A percentile compares a stretch with the other conserved stretches of the same genome.
Evolutionary conservation across 768 basidiomycete species (phyloP).

Genomic region (Naganishia antarctica): DNA sequence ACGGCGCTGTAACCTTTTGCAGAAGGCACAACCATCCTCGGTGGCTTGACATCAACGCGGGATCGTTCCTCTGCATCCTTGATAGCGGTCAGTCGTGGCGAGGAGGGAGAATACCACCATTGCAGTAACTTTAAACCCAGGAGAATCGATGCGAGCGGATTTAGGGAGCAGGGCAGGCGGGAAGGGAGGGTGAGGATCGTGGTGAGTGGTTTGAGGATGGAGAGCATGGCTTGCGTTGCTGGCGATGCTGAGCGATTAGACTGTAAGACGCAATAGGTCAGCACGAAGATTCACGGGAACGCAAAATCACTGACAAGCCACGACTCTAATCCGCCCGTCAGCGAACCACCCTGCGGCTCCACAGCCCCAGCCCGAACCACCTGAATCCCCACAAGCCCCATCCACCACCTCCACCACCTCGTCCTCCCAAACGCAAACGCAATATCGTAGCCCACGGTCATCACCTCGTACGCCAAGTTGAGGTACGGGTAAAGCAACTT

Average conservation of each 20-base stretch:
- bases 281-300: no score
- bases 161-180: conserved; percentile 32
- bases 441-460: conserved; percentile 76
- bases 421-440: conserved; percentile 85
- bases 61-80: conserved; percentile 1
- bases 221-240: neutral
- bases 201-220: neutral
- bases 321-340: neutral
- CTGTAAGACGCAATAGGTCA: neutral
- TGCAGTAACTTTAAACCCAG: conserved; percentile 95
- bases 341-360: conserved; percentile 50
- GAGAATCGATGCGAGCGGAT: conserved; percentile 70
- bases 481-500: conserved; percentile 75
- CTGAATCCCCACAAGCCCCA: conserved; percentile 76
- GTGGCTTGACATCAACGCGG: conserved; percentile 17
- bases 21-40: conserved; percentile 20
- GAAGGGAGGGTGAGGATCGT: conserved; percentile 16
- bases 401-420: conserved; percentile 84
- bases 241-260: neutral
- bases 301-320: conserved; percentile 22
- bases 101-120: conserved; percentile 98
- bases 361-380: conserved; percentile 73
- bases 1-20: conserved; percentile 18
- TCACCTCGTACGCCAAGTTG: conserved; percentile 71
- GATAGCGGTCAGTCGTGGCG: conserved; percentile 58